These are phyloP conservation scores for Starmerella scarabaei DNA, from an alignment of 805 yeast species.

Conservation along the genomic window DNA sequence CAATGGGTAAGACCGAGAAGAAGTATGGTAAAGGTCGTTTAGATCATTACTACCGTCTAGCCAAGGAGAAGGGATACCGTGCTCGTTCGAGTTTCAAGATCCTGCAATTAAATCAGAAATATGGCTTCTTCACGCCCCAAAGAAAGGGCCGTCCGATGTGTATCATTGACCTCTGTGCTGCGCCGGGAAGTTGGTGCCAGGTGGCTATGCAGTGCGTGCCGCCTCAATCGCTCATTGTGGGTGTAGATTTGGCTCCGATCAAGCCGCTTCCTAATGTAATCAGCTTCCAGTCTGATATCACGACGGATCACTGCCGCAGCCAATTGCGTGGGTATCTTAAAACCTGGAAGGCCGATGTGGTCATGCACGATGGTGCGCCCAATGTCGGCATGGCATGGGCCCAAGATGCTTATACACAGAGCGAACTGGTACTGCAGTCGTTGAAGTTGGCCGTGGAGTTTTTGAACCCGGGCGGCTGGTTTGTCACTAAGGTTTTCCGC, in stretches of 20 bases:
- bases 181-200: slow-evolving; percentile 99
- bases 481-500: slow-evolving; percentile 92
- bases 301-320: slow-evolving; percentile 95
- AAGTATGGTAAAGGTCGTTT: slow-evolving; percentile 97
- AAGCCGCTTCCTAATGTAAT: slow-evolving; percentile 91
- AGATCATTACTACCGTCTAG: slow-evolving; percentile 90
- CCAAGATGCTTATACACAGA: slow-evolving; percentile 97
- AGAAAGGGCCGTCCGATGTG: slow-evolving; percentile 56
- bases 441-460: slow-evolving; percentile 89
- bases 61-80: slow-evolving; percentile 95
- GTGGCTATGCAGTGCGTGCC: slow-evolving; percentile 93
- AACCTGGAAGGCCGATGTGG: slow-evolving; percentile 98
- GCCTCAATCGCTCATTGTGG: slow-evolving; percentile 80
- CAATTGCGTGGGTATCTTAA: slow-evolving; percentile 90
- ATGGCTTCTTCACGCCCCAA: slow-evolving; percentile 86
- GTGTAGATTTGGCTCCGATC: slow-evolving; percentile 98
- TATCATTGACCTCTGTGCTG: slow-evolving; percentile 95
- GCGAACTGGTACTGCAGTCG: slow-evolving; percentile 89
- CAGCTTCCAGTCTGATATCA: slow-evolving; percentile 91
- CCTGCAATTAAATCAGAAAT: slow-evolving; percentile 89
- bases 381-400: slow-evolving; percentile 99
- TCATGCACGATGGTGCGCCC: slow-evolving; percentile 98
- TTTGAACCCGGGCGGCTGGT: slow-evolving; percentile 80
- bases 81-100: slow-evolving; percentile 97
- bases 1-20: slow-evolving; percentile 85